Percentiles rank a stretch among this genome's conserved stretches.
phyloP scores from a whole-genome alignment of 2,329 filamentous ascomycete genomes.

The Pseudonectria foliicola region DNA sequence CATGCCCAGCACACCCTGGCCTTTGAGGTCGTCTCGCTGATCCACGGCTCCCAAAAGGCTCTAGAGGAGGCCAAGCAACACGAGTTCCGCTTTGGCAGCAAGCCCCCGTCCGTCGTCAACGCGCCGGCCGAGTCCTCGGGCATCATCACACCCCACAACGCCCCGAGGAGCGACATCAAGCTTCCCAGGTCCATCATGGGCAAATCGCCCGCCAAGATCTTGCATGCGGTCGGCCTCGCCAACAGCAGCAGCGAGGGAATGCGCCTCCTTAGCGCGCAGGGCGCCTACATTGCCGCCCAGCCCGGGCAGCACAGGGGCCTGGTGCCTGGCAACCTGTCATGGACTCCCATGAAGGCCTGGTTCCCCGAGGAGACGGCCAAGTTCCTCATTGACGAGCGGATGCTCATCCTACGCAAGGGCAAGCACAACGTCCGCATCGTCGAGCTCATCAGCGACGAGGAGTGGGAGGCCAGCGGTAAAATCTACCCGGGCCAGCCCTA shows the following conservation, averaged over 20 bases:
- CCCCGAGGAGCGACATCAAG: slow-evolving; percentile 46
- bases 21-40: slow-evolving; percentile 70
- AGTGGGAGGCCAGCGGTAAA: slow-evolving; percentile 41
- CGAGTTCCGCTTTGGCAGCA: slow-evolving; percentile 38
- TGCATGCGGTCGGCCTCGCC: slow-evolving; percentile 54
- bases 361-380: slow-evolving; percentile 49
- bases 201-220: slow-evolving; percentile 50
- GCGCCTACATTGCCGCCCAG: slow-evolving; percentile 53
- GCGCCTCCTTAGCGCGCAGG: slow-evolving; percentile 47
- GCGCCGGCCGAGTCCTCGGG: slow-evolving; percentile 23
- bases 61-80: slow-evolving; percentile 52
- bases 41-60: slow-evolving; percentile 65
- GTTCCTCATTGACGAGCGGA: slow-evolving; percentile 52
- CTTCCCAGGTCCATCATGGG: slow-evolving; percentile 52
- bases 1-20: slow-evolving; percentile 79
- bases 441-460: slow-evolving; percentile 50
- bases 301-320: slow-evolving; percentile 39
- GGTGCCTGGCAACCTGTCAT: slow-evolving; percentile 46
- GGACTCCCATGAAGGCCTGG: slow-evolving; percentile 55
- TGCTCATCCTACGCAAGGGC: slow-evolving; percentile 55
- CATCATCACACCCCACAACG: slow-evolving; percentile 38
- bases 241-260: slow-evolving; percentile 50
- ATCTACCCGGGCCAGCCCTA: slow-evolving; percentile 47
- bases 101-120: slow-evolving; percentile 23
- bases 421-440: slow-evolving; percentile 58